Percentiles rank a stretch among this genome's conserved stretches.
These are phyloP conservation scores for Candida orba DNA, from an alignment of 805 yeast genomes.

Conservation along the genomic window DNA sequence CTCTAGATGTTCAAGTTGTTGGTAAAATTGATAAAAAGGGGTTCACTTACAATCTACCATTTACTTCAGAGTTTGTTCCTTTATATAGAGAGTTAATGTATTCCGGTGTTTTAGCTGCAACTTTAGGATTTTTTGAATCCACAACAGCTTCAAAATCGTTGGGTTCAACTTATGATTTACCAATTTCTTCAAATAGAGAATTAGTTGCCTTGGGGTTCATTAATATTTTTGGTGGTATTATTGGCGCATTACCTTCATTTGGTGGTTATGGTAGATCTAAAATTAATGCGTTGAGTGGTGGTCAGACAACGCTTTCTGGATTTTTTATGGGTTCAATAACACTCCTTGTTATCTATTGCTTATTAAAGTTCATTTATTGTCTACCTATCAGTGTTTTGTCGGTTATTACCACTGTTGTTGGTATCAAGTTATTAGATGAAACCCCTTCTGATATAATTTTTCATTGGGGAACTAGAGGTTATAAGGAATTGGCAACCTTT, in stretches of 20 bases:
- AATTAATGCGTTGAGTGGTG: constrained; percentile 83
- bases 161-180: constrained; percentile 62
- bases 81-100: constrained; percentile 50
- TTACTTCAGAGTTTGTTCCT: constrained; percentile 37
- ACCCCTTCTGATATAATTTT: constrained; percentile 73
- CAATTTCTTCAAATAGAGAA: constrained; percentile 83
- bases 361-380: constrained; percentile 58
- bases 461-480: constrained; percentile 68
- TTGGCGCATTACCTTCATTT: constrained; percentile 74
- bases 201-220: constrained; percentile 81
- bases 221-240: constrained; percentile 49
- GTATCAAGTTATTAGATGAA: constrained; percentile 70
- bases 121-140: constrained; percentile 87
- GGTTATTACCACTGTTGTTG: constrained; percentile 74
- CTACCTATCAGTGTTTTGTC: constrained; percentile 77
- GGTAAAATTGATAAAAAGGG: constrained; percentile 56
- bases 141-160: constrained; percentile 88
- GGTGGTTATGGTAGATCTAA: constrained; percentile 96
- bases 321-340: constrained; percentile 75
- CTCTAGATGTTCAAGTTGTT: constrained; percentile 55
- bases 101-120: constrained; percentile 72
- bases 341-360: constrained; percentile 50
- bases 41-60: constrained; percentile 50
- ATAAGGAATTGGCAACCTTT: constrained; percentile 66
- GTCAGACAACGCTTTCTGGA: constrained; percentile 79